Conservation (phyloP, 106 monocot genomes). For the Gastrodia elata region DNA sequence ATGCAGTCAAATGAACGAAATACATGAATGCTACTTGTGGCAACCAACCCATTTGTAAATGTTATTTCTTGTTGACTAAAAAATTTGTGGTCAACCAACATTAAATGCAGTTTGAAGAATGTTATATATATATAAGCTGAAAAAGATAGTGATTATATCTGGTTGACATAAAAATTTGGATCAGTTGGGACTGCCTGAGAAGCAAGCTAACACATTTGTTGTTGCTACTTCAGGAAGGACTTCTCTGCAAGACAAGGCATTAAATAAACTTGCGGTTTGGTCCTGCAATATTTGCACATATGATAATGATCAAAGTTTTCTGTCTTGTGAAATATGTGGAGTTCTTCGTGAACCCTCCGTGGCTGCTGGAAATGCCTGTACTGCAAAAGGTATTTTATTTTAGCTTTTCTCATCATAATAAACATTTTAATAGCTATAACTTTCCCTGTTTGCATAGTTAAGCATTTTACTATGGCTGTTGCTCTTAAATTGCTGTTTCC, state of each 20-base stretch:
- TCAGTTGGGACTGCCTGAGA: neutral
- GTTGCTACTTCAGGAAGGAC: slow-evolving; percentile 14
- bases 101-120: too few relatives aligned
- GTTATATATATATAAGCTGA: too few relatives aligned
- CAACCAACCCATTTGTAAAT: neutral
- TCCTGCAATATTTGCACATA: slow-evolving; percentile 70
- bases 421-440: neutral
- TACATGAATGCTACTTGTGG: neutral
- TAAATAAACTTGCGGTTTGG: slow-evolving; percentile 38
- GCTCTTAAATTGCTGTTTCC: neutral
- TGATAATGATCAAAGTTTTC: slow-evolving; percentile 48
- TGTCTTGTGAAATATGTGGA: slow-evolving; percentile 82
- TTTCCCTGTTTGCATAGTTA: neutral
- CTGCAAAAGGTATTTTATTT: slow-evolving; percentile 26
- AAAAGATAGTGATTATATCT: too few relatives aligned
- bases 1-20: neutral
- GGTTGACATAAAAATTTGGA: neutral
- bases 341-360: slow-evolving; percentile 32
- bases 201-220: slow-evolving; percentile 7
- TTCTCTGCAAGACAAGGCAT: slow-evolving; percentile 18
- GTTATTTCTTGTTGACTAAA: neutral
- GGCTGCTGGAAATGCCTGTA: slow-evolving; percentile 12
- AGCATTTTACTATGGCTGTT: neutral
- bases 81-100: too few relatives aligned
- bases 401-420: neutral